Conservation (phyloP, 805 yeast genomes). For the Candida sithepensis region DNA sequence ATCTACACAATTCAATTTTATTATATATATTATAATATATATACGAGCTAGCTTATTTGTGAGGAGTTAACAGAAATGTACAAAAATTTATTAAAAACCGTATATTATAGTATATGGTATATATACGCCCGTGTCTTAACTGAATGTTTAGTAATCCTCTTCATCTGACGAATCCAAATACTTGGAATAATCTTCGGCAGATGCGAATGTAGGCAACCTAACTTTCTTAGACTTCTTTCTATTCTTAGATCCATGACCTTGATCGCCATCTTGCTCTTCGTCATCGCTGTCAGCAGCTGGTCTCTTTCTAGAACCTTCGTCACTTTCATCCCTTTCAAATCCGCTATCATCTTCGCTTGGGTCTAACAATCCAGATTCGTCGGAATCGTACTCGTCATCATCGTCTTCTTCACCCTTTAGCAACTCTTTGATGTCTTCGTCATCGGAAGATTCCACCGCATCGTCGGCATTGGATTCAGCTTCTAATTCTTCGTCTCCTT, state of each 20-base stretch:
- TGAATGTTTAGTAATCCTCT: slow-evolving; percentile 13
- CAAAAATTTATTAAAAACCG: not conserved
- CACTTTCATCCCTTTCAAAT: slow-evolving; percentile 4
- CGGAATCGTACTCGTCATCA: slow-evolving; percentile 19
- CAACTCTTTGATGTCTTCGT: slow-evolving; percentile 23
- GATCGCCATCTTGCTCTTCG: slow-evolving; percentile 7
- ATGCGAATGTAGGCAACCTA: slow-evolving; percentile 79
- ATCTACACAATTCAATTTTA: too few relatives aligned
- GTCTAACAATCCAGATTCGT: slow-evolving; percentile 28
- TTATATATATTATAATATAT: too few relatives aligned
- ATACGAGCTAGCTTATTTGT: too few relatives aligned
- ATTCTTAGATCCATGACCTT: slow-evolving; percentile 12
- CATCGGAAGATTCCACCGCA: slow-evolving; percentile 21
- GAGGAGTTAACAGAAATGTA: too few relatives aligned
- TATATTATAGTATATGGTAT: not conserved
- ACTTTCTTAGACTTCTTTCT: slow-evolving; percentile 49
- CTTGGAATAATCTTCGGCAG: slow-evolving; percentile 81
- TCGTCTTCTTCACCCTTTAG: slow-evolving; percentile 21
- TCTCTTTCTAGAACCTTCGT: slow-evolving; percentile 15
- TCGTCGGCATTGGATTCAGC: slow-evolving; percentile 24
- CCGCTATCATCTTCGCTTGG: slow-evolving; percentile 11
- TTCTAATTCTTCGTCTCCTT: slow-evolving; percentile 32
- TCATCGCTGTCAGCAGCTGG: slow-evolving; percentile 13
- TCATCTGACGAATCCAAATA: slow-evolving; percentile 67
- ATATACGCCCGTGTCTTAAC: not conserved